Evolutionary conservation across 805 yeast species (phyloP).

Genomic region (Nakazawaea ishiwadae): DNA sequence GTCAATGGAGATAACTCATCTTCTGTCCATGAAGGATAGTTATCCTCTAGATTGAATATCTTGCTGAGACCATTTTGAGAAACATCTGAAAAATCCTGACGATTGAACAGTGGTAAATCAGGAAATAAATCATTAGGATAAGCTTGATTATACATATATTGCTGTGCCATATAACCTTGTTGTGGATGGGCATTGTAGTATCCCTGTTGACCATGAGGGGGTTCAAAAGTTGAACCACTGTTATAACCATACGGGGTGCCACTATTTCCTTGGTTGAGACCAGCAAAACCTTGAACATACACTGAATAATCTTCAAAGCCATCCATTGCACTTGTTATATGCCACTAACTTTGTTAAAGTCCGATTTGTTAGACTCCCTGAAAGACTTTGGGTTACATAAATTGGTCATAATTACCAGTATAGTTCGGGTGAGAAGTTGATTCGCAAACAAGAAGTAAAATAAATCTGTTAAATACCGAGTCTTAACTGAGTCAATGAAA

Average conservation of each 20-base stretch:
- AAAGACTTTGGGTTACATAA: too few species aligned
- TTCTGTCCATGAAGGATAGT: conserved; percentile 55
- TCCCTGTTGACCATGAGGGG: neutral
- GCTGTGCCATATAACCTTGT: neutral
- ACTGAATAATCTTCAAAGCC: conserved; percentile 4
- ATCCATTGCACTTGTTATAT: conserved; percentile 2
- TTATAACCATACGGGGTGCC: neutral
- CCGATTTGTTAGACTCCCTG: too few species aligned
- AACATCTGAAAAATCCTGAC: neutral
- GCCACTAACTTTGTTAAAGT: too few species aligned
- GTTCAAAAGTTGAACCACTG: conserved; percentile 4
- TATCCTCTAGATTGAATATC: conserved; percentile 23
- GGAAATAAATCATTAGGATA: neutral
- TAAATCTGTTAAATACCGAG: too few species aligned
- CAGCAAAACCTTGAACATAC: conserved; percentile 1
- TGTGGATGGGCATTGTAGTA: neutral
- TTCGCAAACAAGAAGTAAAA: too few species aligned
- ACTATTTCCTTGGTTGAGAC: neutral
- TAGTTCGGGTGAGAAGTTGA: too few species aligned
- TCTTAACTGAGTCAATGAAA: too few species aligned
- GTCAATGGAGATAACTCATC: conserved; percentile 71
- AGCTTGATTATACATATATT: neutral
- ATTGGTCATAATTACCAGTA: too few species aligned
- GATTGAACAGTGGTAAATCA: conserved; percentile 1
- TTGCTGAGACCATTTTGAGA: neutral